Percentiles rank a stretch among this genome's conserved stretches.
These are phyloP conservation scores for Tetrahymena malaccensis DNA, from an alignment of 73 alveolate species.

Conservation along the genomic window DNA sequence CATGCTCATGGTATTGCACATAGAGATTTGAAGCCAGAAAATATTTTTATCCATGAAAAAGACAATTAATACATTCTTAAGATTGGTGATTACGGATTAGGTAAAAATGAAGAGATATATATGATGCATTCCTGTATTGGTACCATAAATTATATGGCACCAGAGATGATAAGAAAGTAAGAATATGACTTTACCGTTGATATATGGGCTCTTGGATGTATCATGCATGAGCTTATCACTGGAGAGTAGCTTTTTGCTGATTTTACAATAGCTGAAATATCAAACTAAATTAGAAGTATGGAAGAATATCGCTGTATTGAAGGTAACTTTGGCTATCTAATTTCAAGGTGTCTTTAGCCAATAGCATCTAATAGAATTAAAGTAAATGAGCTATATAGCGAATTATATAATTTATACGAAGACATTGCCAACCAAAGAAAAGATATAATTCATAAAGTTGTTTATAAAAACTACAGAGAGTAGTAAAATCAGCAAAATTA, in stretches of 20 bases:
- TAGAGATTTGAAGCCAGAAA: constrained; percentile 37
- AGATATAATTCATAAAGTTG: not conserved
- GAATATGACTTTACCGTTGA: constrained; percentile 3
- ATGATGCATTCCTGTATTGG: not conserved
- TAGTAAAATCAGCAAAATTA: not conserved
- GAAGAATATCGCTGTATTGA: not conserved
- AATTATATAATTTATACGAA: not conserved
- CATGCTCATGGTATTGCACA: constrained; percentile 5
- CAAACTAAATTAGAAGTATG: not conserved
- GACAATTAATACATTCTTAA: not conserved
- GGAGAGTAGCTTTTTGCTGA: not conserved
- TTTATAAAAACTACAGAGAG: not conserved
- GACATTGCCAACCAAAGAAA: not conserved
- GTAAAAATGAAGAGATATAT: not conserved
- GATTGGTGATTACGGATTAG: constrained; percentile 20
- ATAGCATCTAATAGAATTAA: not conserved
- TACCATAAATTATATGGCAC: constrained; percentile 27
- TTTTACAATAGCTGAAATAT: not conserved
- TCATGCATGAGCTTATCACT: constrained; percentile 1
- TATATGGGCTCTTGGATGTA: constrained; percentile 26
- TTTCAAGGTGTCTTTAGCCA: not conserved
- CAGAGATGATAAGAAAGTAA: constrained; percentile 6
- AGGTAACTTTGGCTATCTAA: not conserved
- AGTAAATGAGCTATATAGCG: not conserved
- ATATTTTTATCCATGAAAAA: not conserved